These are phyloP conservation scores for Halenospora varia DNA, from an alignment of 495 filamentous ascomycete species.

Conservation along the genomic window DNA sequence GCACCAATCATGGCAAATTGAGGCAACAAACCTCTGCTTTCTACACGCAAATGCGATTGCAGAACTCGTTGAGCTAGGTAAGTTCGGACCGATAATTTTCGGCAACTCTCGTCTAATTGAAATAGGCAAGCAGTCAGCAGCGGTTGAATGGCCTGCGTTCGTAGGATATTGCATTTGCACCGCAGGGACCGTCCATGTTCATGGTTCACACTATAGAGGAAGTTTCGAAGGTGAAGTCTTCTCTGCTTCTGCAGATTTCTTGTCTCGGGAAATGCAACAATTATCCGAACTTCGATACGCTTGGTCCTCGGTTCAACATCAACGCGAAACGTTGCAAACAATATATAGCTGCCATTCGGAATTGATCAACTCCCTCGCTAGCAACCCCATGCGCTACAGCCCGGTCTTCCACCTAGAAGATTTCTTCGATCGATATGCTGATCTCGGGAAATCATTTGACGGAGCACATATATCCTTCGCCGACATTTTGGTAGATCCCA, in stretches of 20 bases:
- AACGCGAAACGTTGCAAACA: constrained; percentile 69
- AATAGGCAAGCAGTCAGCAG: constrained; percentile 39
- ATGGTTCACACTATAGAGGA: constrained; percentile 72
- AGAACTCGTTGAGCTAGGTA: constrained; percentile 73
- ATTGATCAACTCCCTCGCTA: constrained; percentile 65
- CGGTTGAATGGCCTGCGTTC: constrained; percentile 79
- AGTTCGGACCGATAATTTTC: constrained; percentile 26
- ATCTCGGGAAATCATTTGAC: constrained; percentile 44
- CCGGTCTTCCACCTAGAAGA: constrained; percentile 81
- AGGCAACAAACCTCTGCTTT: constrained; percentile 82
- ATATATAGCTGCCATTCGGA: constrained; percentile 71
- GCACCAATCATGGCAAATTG: constrained; percentile 88
- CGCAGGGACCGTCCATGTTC: constrained; percentile 79
- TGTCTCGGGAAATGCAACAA: constrained; percentile 74
- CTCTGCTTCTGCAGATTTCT: constrained; percentile 63
- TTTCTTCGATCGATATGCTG: constrained; percentile 75
- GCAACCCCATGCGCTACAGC: constrained; percentile 62
- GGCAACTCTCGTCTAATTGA: neutral
- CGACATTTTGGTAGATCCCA: constrained; percentile 34
- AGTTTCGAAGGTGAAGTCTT: constrained; percentile 53
- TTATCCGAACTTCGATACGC: constrained; percentile 65
- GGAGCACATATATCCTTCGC: constrained; percentile 45
- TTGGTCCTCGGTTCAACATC: constrained; percentile 77
- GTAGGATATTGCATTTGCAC: constrained; percentile 79
- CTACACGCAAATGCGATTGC: constrained; percentile 82